Base-by-base conservation (phyloP, 2,329 filamentous ascomycete genomes). In the Diaporthe eres region DNA sequence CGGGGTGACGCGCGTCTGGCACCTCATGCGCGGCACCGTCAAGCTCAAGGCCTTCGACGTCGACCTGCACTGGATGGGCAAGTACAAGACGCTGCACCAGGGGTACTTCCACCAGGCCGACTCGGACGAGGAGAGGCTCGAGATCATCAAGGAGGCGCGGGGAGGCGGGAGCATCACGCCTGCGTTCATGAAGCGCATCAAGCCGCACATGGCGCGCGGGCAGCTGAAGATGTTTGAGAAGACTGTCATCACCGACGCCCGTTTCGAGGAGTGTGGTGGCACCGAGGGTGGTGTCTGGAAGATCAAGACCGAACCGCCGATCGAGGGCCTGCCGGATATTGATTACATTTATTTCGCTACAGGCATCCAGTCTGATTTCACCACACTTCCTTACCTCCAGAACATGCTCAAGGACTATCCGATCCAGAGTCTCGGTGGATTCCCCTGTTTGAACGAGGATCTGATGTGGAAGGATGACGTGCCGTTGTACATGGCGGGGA, bases 161-260 rank as follows among this genome's bases (percentile, higher is more conserved):
- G 92, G 92, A 22, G 94, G 94, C 3, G 94, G 94, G n/a, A 95
- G 93, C 82, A 90, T 96, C 78, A 95, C 92, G 5, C 92, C 93
- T 0, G 85, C 87, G 0, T 95, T 92, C 82, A 86, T 91, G 77
- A 94, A 92, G 81, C 87, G 91, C n/a, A 83, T 95, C 9, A 91
- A 92, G 81, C 85, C 88, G 8, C 91, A 94, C 79, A 82, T 90
- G 1, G 83, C 88, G 0, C 81, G 84, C 0, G 87, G 89, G 1
- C 86, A 86, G 15, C 83, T 94, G 3, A 85, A 86, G 10, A 83
- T 95, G 10, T 87, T 90, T 74, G 89, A 90, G 0, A 83, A 90
- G 71, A 95, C 92, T 0, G 87, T 82, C 2, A 85, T 96, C 9
- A 79, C 81, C 0, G 85, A 86, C 2, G 88, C 90, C 7, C 79